Evolutionary conservation across 306 rosid genomes (phyloP), one percentile per base, ranked within the genome.

Genomic region (Ammopiptanthus mongolicus): DNA sequence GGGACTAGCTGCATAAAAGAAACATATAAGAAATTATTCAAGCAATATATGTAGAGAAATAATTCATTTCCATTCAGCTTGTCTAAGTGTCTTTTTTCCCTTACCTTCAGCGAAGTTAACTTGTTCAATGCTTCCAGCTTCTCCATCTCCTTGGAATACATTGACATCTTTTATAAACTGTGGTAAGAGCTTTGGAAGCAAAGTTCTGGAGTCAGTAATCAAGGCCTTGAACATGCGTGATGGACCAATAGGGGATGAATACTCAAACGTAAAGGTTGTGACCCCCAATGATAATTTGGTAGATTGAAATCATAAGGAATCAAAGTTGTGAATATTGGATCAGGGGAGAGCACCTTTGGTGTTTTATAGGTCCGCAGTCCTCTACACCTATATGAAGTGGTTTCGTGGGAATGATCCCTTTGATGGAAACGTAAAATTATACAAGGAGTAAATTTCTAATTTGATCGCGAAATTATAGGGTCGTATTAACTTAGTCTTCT

Each of bases 111-210:
- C 74, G 67, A 91, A 91, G 82, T 86, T 88, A 78, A 91, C 81
- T 75, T 89, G 97, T 69, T 87, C 92, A 75, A 91, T 91, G 78
- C 78, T 88, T 63, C 92, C 92, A 63, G 90, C 84, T 77, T 82
- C 94, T 14, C 92, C 97, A 69, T 91, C 84, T 48, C 92, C 92
- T 74, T 87, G 86, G 65, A 83, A 81, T 19, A 87, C 29, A 9
- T 47, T 82, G 22, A 85, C 82, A 11, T 85, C 87, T 74, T 88
- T 78, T 22, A 91, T 68, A 80, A 87, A 78, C 28, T 85, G 88
- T 19, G 96, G 96, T 65, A 91, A 71, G 67, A 91, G 91, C 77
- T 82, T 88, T 59, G 93, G 91, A 42, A 91, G 85, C 86, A 91
- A 69, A 65, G 39, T 76, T 33, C 80, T 73, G 4, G 93, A 84